These are phyloP conservation scores for Aspergillus niger DNA, from an alignment of 2,329 filamentous ascomycete species.

Conservation along the genomic window DNA sequence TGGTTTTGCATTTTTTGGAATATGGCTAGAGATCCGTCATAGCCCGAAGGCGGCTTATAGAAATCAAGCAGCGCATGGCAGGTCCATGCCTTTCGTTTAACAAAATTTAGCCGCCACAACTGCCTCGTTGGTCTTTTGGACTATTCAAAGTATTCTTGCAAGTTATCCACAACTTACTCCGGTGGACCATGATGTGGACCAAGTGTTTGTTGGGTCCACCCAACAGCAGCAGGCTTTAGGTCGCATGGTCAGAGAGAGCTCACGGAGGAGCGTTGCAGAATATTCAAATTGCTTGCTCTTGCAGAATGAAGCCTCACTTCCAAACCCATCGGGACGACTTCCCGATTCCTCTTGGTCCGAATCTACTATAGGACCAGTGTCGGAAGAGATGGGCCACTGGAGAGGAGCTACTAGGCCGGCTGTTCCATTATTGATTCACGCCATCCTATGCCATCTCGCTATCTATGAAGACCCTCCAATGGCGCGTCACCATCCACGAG, in stretches of 20 bases:
- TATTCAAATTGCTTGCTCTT: neutral
- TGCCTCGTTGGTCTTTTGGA: neutral
- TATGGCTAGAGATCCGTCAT: constrained; percentile 1
- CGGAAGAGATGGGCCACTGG: neutral
- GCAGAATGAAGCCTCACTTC: neutral
- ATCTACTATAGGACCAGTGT: neutral
- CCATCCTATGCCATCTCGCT: neutral
- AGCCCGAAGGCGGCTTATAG: constrained; percentile 9
- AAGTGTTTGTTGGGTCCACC: neutral
- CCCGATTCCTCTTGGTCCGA: neutral
- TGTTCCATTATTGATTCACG: neutral
- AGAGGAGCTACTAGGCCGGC: neutral
- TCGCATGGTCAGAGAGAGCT: neutral
- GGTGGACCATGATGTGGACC: neutral
- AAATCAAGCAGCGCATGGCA: constrained; percentile 14
- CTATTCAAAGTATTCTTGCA: neutral
- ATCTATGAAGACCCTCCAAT: neutral
- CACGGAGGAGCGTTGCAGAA: neutral
- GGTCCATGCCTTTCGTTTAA: constrained; percentile 9
- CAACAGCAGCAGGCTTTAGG: neutral
- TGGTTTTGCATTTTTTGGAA: neutral
- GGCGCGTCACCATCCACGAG: neutral
- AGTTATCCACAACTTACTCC: neutral
- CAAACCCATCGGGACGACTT: neutral
- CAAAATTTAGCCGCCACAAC: neutral